Percentiles rank a stretch among this genome's conserved stretches.
Evolutionary conservation across 2,329 filamentous ascomycete species (phyloP).

Genomic region (Scopulariopsis brevicaulis): DNA sequence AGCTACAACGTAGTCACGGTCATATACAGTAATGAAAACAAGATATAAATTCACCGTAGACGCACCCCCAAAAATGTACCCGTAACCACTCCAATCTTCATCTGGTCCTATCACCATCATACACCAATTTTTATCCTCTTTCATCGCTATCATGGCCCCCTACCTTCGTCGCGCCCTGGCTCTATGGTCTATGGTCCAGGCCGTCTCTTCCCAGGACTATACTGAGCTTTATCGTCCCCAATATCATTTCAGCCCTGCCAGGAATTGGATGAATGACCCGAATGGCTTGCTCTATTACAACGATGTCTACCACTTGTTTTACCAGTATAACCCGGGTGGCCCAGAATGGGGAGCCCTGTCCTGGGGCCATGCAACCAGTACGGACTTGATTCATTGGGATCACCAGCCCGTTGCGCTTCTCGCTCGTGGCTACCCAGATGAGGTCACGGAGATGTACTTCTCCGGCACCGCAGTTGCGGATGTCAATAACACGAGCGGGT

Average conservation of each 20-base stretch:
- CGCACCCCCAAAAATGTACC: not conserved
- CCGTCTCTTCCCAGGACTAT: conserved; percentile 3
- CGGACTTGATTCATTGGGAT: conserved; percentile 4
- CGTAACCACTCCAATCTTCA: not conserved
- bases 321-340: conserved; percentile 6
- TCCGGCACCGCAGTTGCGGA: conserved; percentile 4
- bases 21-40: too few relatives aligned
- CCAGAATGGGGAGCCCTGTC: conserved; percentile 2
- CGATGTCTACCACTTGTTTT: conserved; percentile 4
- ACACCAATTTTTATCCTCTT: conserved; percentile 9
- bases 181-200: not conserved
- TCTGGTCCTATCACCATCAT: not conserved
- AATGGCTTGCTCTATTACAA: conserved; percentile 6
- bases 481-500: conserved; percentile 4
- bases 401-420: conserved; percentile 3
- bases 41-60: not conserved
- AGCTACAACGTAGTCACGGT: too few relatives aligned
- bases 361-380: conserved; percentile 5
- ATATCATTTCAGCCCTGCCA: conserved; percentile 4
- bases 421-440: not conserved
- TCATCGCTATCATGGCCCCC: conserved; percentile 4
- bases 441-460: conserved; percentile 4
- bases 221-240: conserved; percentile 5
- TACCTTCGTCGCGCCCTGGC: not conserved
- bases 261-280: conserved; percentile 6